A percentile compares a stretch with the other conserved stretches of the same genome.
These are phyloP conservation scores for Daldinia decipiens DNA, from an alignment of 495 filamentous ascomycete species.

Conservation along the genomic window DNA sequence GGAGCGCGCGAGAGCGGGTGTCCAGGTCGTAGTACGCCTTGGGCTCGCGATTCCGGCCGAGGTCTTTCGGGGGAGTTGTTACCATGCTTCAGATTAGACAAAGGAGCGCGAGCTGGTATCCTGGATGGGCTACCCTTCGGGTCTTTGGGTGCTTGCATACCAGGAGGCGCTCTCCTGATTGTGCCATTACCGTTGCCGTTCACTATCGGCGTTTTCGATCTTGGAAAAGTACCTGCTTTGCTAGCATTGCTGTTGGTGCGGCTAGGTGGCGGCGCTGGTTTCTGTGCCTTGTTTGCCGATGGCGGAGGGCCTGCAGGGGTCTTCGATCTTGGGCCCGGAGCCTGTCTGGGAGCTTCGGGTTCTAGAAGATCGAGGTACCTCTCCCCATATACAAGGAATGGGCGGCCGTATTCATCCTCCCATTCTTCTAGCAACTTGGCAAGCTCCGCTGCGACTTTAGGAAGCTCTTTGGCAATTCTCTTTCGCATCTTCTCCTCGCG, in stretches of 20 bases:
- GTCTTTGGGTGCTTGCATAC: conserved; percentile 44
- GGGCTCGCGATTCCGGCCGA: conserved; percentile 57
- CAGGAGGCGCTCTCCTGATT: conserved; percentile 41
- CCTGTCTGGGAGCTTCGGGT: conserved; percentile 68
- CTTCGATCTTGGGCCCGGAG: conserved; percentile 75
- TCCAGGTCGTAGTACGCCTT: conserved; percentile 49
- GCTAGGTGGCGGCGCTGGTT: conserved; percentile 55
- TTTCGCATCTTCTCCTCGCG: conserved; percentile 99
- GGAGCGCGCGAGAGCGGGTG: conserved; percentile 69
- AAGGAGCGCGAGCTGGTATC: conserved; percentile 81
- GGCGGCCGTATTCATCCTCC: conserved; percentile 93
- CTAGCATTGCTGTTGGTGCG: conserved; percentile 52
- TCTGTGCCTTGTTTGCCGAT: conserved; percentile 52
- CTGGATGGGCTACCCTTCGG: conserved; percentile 72
- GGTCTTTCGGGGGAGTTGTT: conserved; percentile 84
- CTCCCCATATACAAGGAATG: conserved; percentile 91
- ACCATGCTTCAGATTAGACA: conserved; percentile 82
- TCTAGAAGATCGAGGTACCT: conserved; percentile 84
- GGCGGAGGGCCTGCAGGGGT: conserved; percentile 75
- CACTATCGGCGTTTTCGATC: conserved; percentile 73
- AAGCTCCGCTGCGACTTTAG: conserved; percentile 86
- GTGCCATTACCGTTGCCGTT: conserved; percentile 40
- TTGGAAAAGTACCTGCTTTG: conserved; percentile 59
- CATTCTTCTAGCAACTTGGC: conserved; percentile 82
- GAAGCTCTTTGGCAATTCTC: conserved; percentile 92